Percentiles rank a stretch among this genome's conserved stretches.
These are phyloP conservation scores for Talaromyces nanjingensis DNA, from an alignment of 495 filamentous ascomycete species.

Conservation along the genomic window DNA sequence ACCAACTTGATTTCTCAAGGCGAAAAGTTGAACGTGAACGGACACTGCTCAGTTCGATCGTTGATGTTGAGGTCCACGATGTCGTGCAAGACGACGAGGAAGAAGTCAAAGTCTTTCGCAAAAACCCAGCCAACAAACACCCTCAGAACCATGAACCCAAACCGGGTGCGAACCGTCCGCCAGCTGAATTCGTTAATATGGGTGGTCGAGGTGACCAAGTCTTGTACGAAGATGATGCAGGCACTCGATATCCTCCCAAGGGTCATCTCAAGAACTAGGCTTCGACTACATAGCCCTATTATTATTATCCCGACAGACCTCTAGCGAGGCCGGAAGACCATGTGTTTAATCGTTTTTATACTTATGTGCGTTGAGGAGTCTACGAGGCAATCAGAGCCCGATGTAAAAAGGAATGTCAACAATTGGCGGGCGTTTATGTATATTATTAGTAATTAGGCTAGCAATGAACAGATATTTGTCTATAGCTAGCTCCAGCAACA, in stretches of 20 bases:
- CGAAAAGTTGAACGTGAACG: conserved; percentile 74
- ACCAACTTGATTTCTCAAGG: conserved; percentile 73
- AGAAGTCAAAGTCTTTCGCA: conserved; percentile 69
- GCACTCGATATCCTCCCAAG: conserved; percentile 24
- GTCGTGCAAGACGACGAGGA: conserved; percentile 48
- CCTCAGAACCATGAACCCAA: conserved; percentile 46
- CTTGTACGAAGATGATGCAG: conserved; percentile 59
- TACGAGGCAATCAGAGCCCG: conserved; percentile 2
- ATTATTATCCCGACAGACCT: neutral
- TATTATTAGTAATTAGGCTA: neutral
- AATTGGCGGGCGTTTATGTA: conserved; percentile 11
- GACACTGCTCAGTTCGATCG: conserved; percentile 76
- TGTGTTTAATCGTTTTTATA: neutral
- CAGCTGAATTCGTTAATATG: conserved; percentile 70
- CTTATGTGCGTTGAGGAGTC: neutral
- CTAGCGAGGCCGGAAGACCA: neutral
- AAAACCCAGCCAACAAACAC: conserved; percentile 55
- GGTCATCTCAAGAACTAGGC: conserved; percentile 3
- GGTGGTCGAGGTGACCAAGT: conserved; percentile 77
- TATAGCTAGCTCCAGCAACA: neutral
- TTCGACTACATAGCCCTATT: neutral
- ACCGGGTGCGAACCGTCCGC: conserved; percentile 56
- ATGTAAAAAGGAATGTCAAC: conserved; percentile 7
- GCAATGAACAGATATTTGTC: neutral
- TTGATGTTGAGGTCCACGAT: conserved; percentile 64